Evolutionary conservation across 768 basidiomycete species (phyloP), one percentile per base, ranked within the genome.

Genomic region (Leucosporidium scottii): DNA sequence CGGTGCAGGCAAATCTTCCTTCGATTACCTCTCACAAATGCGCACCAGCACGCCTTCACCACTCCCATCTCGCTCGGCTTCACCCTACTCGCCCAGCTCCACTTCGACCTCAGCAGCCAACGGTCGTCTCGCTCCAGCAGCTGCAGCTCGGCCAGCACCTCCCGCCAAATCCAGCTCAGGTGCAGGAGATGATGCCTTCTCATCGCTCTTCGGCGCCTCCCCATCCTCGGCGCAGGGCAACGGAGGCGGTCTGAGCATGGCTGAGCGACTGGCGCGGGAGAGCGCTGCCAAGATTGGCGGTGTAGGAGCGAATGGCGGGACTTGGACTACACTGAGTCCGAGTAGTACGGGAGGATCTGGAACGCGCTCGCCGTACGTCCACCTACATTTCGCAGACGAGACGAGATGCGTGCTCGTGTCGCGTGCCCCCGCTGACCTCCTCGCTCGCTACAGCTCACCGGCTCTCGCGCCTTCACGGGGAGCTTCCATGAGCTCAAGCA

Each of bases 11-110:
- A 27, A 21, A 34, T 36, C 30, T 20, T 9, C 44, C 7, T 66
- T 71, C 59, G 68, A 69, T 55, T 69, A 70, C 58, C 72, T 73
- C 66, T 56, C 70, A 1, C 59, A 65, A 39, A 20, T 62, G 20
- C 34, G 13, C 27, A 15, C 20, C n/a, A 48, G 20, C 51, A 21
- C 61, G 17, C 36, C 59, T 18, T n/a, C 30, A n/a, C 47, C 28
- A 8, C 20, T 49, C 28, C 28, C 21, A 39, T n/a, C 59, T 36
- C 58, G 58, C 34, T 25, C 36, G 15, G n/a, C 58, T 25, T 59
- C 58, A 39, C 58, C 58, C 15, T 25, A 39, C 36, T 34, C 58
- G 12, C 27, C 34, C 23, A 44, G 15, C 58, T 39, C 59, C 27
- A 18, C 58, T 28, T 49, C 44, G 2, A 47, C 25, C 18, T 2